phyloP scores from a whole-genome alignment of 768 basidiomycete genomes.

The Lentinula detonsa region DNA sequence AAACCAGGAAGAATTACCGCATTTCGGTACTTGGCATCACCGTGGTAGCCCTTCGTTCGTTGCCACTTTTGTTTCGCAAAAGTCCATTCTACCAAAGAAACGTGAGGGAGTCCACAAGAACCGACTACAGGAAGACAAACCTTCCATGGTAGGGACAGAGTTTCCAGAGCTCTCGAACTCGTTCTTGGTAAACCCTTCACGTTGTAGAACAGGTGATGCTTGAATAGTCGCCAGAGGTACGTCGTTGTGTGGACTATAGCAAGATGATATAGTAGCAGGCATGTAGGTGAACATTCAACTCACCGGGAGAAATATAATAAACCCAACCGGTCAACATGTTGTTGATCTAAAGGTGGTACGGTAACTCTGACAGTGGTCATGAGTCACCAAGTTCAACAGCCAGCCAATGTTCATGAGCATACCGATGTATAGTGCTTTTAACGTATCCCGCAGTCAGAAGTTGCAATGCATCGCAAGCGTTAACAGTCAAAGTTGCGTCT shows the following conservation, averaged over 20 bases:
- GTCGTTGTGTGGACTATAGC: slow-evolving; percentile 39
- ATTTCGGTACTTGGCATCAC: not conserved
- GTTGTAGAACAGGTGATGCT: slow-evolving; percentile 38
- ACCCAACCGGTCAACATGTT: slow-evolving; percentile 45
- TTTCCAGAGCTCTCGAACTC: slow-evolving; percentile 37
- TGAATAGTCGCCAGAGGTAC: slow-evolving; percentile 32
- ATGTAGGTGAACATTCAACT: not conserved
- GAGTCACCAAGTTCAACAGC: not conserved
- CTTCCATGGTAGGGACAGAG: slow-evolving; percentile 40
- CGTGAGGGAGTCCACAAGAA: not conserved
- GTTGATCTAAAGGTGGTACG: slow-evolving; percentile 46
- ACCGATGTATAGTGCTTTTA: slow-evolving; percentile 33
- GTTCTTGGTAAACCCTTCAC: slow-evolving; percentile 40
- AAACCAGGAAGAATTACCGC: not conserved
- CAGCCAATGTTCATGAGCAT: slow-evolving; percentile 33
- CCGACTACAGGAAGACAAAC: slow-evolving; percentile 11
- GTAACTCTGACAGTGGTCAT: slow-evolving; percentile 25
- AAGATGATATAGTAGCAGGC: not conserved
- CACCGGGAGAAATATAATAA: slow-evolving; percentile 47
- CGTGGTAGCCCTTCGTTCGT: slow-evolving; percentile 18
- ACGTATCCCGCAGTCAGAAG: slow-evolving; percentile 44
- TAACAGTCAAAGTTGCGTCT: slow-evolving; percentile 40
- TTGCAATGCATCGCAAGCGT: slow-evolving; percentile 36
- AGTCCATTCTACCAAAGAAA: slow-evolving; percentile 30
- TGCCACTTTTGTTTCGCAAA: slow-evolving; percentile 50